These are phyloP conservation scores for Micromonas pusilla DNA, from an alignment of 139 green algal genomes.

Conservation along the genomic window DNA sequence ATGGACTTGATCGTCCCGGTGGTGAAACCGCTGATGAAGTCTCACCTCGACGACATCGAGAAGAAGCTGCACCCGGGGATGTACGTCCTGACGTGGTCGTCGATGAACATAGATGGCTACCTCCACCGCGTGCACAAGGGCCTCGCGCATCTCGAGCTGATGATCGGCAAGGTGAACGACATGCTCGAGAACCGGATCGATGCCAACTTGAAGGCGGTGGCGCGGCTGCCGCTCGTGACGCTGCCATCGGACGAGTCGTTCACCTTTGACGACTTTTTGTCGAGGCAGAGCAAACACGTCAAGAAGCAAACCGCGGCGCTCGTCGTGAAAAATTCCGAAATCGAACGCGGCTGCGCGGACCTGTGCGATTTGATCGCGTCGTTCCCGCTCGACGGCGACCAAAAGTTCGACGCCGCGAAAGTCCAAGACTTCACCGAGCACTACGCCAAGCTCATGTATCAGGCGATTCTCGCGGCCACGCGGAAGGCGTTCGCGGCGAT, in stretches of 20 bases:
- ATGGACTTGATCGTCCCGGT: constrained; percentile 34
- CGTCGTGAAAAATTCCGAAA: constrained; percentile 65
- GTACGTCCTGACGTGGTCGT: constrained; percentile 81
- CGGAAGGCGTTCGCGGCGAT: constrained; percentile 65
- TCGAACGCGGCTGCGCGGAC: constrained; percentile 62
- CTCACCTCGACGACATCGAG: constrained; percentile 60
- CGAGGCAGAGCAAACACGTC: constrained; percentile 65
- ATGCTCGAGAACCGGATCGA: constrained; percentile 67
- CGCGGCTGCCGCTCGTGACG: constrained; percentile 29
- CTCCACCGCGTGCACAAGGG: constrained; percentile 58
- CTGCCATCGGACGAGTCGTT: constrained; percentile 35
- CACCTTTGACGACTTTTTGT: constrained; percentile 58
- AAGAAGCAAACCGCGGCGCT: constrained; percentile 56
- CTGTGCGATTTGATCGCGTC: background rate
- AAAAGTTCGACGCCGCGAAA: background rate
- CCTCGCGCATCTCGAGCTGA: constrained; percentile 58
- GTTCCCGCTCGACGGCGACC: background rate
- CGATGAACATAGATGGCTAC: constrained; percentile 76
- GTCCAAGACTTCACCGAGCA: constrained; percentile 3
- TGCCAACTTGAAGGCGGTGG: constrained; percentile 58
- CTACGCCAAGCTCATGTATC: constrained; percentile 68
- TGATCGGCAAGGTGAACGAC: constrained; percentile 60
- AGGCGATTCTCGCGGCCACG: constrained; percentile 64
- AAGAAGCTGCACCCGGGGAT: constrained; percentile 66
- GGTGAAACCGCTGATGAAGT: constrained; percentile 43